phyloP scores from a whole-genome alignment of 129 eudicot genomes.

The Mikania micrantha region DNA sequence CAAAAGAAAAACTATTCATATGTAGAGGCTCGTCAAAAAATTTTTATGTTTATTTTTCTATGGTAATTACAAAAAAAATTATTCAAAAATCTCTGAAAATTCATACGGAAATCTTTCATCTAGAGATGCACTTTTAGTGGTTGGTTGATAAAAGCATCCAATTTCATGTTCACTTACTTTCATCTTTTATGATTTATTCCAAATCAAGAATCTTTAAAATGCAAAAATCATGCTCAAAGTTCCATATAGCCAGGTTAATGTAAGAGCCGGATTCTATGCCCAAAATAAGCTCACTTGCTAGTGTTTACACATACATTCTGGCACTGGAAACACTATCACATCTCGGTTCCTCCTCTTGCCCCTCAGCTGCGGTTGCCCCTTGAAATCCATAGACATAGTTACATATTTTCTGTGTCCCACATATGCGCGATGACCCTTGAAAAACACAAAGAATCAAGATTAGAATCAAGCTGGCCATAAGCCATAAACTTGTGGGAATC shows the following conservation, averaged over 20 bases:
- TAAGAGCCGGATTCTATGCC: not conserved
- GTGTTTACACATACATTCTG: constrained; percentile 75
- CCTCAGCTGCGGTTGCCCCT: constrained; percentile 58
- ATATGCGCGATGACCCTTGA: constrained; percentile 72
- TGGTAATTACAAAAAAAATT: too few relatives aligned
- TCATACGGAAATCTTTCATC: too few relatives aligned
- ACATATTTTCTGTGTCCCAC: constrained; percentile 62
- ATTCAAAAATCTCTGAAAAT: too few relatives aligned
- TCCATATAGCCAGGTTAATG: not conserved
- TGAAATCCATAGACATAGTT: constrained; percentile 34
- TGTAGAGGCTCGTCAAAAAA: too few relatives aligned
- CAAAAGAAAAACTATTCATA: too few relatives aligned
- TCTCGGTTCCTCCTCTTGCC: constrained; percentile 48
- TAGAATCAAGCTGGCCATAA: not conserved
- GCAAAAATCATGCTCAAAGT: not conserved
- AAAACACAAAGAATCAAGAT: not conserved
- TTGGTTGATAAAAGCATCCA: not conserved
- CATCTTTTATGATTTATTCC: not conserved
- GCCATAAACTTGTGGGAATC: not conserved
- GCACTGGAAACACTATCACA: constrained; percentile 60
- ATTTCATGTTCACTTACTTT: not conserved
- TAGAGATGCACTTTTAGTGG: too few relatives aligned
- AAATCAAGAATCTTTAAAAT: not conserved
- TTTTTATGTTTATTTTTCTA: too few relatives aligned
- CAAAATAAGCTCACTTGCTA: constrained; percentile 7